Conservation (phyloP, 306 rosid species). For the Biancaea sappan region DNA sequence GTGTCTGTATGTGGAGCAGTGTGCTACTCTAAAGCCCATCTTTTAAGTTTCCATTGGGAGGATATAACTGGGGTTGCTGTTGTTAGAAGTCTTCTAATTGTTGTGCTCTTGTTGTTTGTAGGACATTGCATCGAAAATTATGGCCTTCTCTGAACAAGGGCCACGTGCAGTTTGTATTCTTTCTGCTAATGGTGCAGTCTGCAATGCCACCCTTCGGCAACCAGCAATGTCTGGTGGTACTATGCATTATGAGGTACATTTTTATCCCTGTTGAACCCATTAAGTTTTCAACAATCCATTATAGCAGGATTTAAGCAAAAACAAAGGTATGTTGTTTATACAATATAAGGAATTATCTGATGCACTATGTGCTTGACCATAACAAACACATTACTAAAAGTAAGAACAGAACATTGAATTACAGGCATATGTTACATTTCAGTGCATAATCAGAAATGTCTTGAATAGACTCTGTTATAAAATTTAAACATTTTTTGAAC, state of each 20-base stretch:
- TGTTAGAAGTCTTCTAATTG: slow-evolving; percentile 20
- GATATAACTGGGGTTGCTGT: neutral
- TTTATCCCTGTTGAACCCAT: slow-evolving; percentile 19
- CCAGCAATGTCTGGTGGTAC: slow-evolving; percentile 48
- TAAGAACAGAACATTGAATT: neutral
- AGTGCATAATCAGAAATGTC: neutral
- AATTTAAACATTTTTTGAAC: neutral
- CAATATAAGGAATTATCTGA: neutral
- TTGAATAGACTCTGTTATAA: neutral
- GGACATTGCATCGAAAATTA: slow-evolving; percentile 70
- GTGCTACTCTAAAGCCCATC: neutral
- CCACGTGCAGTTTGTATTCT: slow-evolving; percentile 66
- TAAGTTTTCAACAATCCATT: neutral
- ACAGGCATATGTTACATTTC: neutral
- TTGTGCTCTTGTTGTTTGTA: slow-evolving; percentile 39
- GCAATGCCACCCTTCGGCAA: slow-evolving; percentile 66
- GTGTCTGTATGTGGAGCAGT: neutral
- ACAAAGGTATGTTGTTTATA: neutral
- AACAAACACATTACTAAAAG: neutral
- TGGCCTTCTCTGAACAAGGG: slow-evolving; percentile 63
- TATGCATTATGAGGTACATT: slow-evolving; percentile 64
- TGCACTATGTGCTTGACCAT: slow-evolving; percentile 1
- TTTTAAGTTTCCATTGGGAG: neutral
- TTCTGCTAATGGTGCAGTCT: slow-evolving; percentile 70
- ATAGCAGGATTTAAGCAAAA: neutral